Percentiles rank a stretch among this genome's conserved stretches.
phyloP scores from a whole-genome alignment of 768 basidiomycete genomes.

The Amanita phalloides region DNA sequence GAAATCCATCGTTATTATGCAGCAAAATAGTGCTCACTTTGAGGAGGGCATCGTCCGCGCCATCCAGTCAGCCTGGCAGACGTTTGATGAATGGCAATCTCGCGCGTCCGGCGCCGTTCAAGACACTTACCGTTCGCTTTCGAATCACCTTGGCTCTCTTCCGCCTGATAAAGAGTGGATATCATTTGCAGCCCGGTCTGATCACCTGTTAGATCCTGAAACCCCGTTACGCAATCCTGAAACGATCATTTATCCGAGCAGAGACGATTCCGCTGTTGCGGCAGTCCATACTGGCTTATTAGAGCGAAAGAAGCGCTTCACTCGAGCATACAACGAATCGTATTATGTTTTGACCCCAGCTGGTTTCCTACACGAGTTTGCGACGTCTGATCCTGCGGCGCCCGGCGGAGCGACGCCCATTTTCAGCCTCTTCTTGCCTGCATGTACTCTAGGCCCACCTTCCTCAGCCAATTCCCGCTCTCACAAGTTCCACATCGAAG shows the following conservation, averaged over 20 bases:
- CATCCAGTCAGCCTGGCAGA: conserved; percentile 94
- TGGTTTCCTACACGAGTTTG: conserved; percentile 92
- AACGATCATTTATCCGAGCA: conserved; percentile 76
- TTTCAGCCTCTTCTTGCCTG: conserved; percentile 86
- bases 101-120: conserved; percentile 68
- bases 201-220: conserved; percentile 94
- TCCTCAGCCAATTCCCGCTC: conserved; percentile 52
- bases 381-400: conserved; percentile 58
- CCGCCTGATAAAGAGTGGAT: conserved; percentile 93
- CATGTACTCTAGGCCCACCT: conserved; percentile 93
- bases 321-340: conserved; percentile 71
- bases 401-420: conserved; percentile 45
- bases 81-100: conserved; percentile 89
- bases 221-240: conserved; percentile 81
- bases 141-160: conserved; percentile 65
- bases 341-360: conserved; percentile 93
- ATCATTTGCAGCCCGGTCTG: conserved; percentile 82
- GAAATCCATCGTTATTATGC: conserved; percentile 96
- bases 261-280: conserved; percentile 78
- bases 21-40: conserved; percentile 94
- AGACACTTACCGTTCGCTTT: conserved; percentile 63
- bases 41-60: conserved; percentile 94
- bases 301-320: conserved; percentile 95
- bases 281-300: conserved; percentile 84
- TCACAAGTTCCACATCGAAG: conserved; percentile 98